phyloP scores from a whole-genome alignment of 345 rosid species.

The Eucalyptus melliodora region DNA sequence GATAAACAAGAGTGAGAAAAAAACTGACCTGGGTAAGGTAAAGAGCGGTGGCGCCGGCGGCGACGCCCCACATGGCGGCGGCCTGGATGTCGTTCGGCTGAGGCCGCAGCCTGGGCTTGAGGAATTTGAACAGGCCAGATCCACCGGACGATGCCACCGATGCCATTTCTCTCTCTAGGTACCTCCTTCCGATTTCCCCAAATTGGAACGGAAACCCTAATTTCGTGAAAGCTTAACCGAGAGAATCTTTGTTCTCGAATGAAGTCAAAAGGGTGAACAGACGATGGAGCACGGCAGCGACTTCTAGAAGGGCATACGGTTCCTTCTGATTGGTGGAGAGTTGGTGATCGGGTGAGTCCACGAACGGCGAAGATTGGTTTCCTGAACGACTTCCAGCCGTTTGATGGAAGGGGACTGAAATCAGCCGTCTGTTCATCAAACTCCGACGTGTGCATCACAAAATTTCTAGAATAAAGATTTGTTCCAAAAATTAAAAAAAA shows the following conservation, averaged over 20 bases:
- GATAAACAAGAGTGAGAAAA: background rate
- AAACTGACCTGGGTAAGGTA: conserved; percentile 59
- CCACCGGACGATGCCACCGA: background rate
- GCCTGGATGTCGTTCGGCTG: conserved; percentile 61
- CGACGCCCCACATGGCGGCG: conserved; percentile 79
- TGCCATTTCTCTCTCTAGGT: background rate
- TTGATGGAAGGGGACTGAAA: background rate
- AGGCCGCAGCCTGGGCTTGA: conserved; percentile 37
- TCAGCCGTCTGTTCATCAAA: background rate
- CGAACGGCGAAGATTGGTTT: background rate
- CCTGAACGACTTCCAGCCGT: background rate
- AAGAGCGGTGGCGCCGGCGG: conserved; percentile 59
- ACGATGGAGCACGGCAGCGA: background rate
- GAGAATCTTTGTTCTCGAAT: background rate
- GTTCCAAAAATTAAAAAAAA: too few relatives aligned
- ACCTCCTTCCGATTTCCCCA: background rate
- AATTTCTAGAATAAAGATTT: too few relatives aligned
- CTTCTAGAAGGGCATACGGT: background rate
- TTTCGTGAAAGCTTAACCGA: background rate
- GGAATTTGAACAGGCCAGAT: conserved; percentile 36
- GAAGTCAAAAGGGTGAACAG: background rate
- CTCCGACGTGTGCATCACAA: too few relatives aligned
- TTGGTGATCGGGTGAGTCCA: background rate
- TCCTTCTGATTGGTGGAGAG: background rate
- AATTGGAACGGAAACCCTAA: background rate